Evolutionary conservation across 176 grass and related monocot species (phyloP).

Genomic region (Raddia guianensis): DNA sequence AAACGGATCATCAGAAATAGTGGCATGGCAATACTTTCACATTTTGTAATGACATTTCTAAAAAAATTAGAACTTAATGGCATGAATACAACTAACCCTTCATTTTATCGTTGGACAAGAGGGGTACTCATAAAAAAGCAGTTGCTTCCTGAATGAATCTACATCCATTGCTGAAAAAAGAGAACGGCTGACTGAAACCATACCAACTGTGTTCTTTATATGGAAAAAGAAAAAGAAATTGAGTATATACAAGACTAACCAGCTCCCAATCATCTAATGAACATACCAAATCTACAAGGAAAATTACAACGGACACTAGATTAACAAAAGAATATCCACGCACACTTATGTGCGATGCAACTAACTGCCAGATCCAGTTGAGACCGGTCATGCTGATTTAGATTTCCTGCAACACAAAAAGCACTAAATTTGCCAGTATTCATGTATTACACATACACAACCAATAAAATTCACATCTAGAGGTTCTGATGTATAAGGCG

Average conservation of each 20-base stretch:
- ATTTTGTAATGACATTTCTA: no score
- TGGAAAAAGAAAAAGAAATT: no score
- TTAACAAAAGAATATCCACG: slow-evolving; percentile 22
- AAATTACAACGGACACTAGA: background rate
- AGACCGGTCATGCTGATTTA: background rate
- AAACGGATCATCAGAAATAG: no score
- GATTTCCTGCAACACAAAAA: slow-evolving; percentile 38
- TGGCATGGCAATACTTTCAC: no score
- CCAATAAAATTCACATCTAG: background rate
- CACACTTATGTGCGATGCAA: slow-evolving; percentile 26
- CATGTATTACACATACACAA: slow-evolving; percentile 4
- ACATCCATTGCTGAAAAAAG: no score
- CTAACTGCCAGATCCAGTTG: slow-evolving; percentile 3
- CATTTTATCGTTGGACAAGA: no score
- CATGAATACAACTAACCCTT: no score
- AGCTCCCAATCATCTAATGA: slow-evolving; percentile 31
- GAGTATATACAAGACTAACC: background rate
- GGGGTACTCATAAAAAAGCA: no score
- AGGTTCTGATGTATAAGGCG: background rate
- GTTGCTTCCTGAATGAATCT: no score
- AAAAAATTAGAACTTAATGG: no score
- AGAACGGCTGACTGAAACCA: no score
- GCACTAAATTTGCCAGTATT: background rate
- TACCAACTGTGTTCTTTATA: no score
- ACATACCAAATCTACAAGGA: background rate